These are phyloP conservation scores for Durio zibethinus DNA, from an alignment of 345 rosid species.

Conservation along the genomic window DNA sequence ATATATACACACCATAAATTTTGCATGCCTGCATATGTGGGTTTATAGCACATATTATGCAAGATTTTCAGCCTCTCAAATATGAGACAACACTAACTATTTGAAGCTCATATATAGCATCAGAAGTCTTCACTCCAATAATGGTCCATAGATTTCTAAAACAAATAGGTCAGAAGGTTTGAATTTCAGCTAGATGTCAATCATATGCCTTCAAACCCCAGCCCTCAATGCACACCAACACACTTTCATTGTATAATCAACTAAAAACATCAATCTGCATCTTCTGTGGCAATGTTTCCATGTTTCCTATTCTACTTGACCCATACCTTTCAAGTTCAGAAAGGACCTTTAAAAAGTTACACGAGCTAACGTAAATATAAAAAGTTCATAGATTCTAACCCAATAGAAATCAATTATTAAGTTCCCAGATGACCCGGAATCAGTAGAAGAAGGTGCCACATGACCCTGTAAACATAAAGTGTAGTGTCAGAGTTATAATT, in stretches of 20 bases:
- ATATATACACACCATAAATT: background rate
- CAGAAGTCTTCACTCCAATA: background rate
- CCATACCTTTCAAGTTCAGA: background rate
- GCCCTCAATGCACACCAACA: background rate
- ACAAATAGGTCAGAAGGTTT: background rate
- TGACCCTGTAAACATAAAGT: conserved; percentile 57
- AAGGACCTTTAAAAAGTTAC: background rate
- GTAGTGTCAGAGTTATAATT: conserved; percentile 19
- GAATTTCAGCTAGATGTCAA: background rate
- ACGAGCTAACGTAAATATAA: conserved; percentile 1
- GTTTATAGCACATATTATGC: background rate
- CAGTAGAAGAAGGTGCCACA: conserved; percentile 86
- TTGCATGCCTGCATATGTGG: background rate
- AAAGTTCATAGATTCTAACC: conserved; percentile 51
- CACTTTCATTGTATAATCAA: background rate
- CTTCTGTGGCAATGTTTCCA: background rate
- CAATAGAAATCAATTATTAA: conserved; percentile 89
- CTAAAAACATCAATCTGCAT: background rate
- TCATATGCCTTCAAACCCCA: background rate
- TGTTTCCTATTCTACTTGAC: background rate
- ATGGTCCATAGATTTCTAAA: background rate
- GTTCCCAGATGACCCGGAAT: conserved; percentile 94
- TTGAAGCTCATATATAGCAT: background rate
- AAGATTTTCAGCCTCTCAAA: background rate
- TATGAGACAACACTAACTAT: background rate